A percentile compares a stretch with the other conserved stretches of the same genome.
phyloP scores from a whole-genome alignment of 495 filamentous ascomycete genomes.

The Tetracladium marchalianum region DNA sequence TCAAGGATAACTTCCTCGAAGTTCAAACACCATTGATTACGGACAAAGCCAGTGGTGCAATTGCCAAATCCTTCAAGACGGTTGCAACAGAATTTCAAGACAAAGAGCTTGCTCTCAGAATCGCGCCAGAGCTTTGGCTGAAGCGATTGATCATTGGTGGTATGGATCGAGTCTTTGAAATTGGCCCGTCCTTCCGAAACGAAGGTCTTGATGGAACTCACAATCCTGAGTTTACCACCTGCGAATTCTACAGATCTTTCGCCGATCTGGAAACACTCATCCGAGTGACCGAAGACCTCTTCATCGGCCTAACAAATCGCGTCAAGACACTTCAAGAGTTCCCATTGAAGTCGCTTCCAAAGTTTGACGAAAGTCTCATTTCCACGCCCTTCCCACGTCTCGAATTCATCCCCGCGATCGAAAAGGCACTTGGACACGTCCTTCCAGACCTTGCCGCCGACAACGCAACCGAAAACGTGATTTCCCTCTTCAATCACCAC shows the following conservation, averaged over 20 bases:
- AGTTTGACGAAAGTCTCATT: constrained; percentile 33
- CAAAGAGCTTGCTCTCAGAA: constrained; percentile 60
- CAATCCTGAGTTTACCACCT: constrained; percentile 94
- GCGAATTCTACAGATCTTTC: constrained; percentile 91
- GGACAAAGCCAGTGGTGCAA: constrained; percentile 66
- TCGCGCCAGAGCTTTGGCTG: constrained; percentile 92
- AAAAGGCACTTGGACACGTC: constrained; percentile 47
- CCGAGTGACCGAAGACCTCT: constrained; percentile 55
- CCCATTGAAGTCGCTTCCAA: constrained; percentile 36
- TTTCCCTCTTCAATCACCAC: constrained; percentile 45
- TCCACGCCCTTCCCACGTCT: constrained; percentile 48
- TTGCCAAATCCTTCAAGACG: constrained; percentile 78
- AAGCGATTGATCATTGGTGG: constrained; percentile 88
- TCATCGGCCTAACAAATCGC: constrained; percentile 46
- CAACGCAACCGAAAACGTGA: constrained; percentile 45
- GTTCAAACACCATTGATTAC: constrained; percentile 85
- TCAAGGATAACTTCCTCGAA: constrained; percentile 63
- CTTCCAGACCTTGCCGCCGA: constrained; percentile 57
- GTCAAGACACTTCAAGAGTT: constrained; percentile 38
- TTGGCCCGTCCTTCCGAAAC: constrained; percentile 89
- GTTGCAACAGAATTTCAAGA: constrained; percentile 59
- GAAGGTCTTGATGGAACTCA: constrained; percentile 90
- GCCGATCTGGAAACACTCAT: constrained; percentile 71
- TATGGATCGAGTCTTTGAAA: constrained; percentile 84
- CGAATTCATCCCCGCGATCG: constrained; percentile 74